Evolutionary conservation across 2,329 filamentous ascomycete species (phyloP), one percentile per base, ranked within the genome.

Genomic region (Zasmidium cellare): DNA sequence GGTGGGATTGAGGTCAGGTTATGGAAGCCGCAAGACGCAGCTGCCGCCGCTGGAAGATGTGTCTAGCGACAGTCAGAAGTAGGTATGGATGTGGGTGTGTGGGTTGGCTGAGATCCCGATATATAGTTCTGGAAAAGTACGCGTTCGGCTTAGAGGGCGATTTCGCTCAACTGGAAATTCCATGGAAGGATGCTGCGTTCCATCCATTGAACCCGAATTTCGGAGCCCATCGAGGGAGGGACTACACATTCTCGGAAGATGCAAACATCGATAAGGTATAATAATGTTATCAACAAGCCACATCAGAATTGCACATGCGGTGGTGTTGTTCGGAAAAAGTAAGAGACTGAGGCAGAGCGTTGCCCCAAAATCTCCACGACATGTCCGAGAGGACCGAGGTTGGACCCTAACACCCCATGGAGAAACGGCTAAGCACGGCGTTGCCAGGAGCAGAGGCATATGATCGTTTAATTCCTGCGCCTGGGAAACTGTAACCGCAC

Each of bases 391-490:
- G 3, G 35, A 18, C 35, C 35, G 35, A 41, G 35, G 35, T 18
- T n/a, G 6, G 6, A 9, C 7, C 35, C 35, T 5, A 41, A 41
- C 35, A 11, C 25, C 35, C 35, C 53, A 31, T 56, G 48, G 25
- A 41, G 47, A 53, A 31, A 52, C 50, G 50, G 50, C 11, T 52
- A 52, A 5, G 14, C 19, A 20, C 49, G 49, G 49, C 49, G 35
- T 38, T 38, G 31, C 23, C 19, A 22, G 11, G 23, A n/a, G 11
- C 9, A 50, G 14, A n/a, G 14, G 25, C 25, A 35, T 41, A 28
- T 35, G 48, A 51, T 52, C 18, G 9, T 52, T n/a, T 38, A 44
- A 38, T 12, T 52, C 50, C 14, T 22, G 48, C 3, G 54, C 14
- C 24, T 19, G 35, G 3, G 31, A 48, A 31, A 35, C 22, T 23